Evolutionary conservation across 2,329 filamentous ascomycete species (phyloP), one percentile per base, ranked within the genome.

Genomic region (Orbilia brochopaga): DNA sequence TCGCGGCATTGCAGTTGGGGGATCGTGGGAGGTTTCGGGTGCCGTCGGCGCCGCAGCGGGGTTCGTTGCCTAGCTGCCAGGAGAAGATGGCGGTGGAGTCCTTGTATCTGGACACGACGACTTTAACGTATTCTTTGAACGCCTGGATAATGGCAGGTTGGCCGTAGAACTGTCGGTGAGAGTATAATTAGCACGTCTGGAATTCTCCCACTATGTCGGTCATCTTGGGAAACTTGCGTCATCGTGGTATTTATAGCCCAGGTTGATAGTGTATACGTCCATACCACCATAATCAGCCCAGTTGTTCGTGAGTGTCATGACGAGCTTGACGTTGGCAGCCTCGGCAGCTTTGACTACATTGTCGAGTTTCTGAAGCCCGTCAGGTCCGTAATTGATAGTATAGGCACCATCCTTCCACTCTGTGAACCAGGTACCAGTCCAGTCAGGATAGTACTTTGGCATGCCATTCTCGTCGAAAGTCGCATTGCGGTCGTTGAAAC

Each of bases 211-310:
- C 3, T n/a, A 27, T 21, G 13, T 52, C 13, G 27, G 35, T 2
- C n/a, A 23, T 21, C 19, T 7, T 44, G 27, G n/a, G 0, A 51
- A 27, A 76, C 79, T 65, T 73, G 81, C 81, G 62, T 84, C 82
- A 64, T 84, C 82, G 66, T 85, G 83, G 51, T 83, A 85, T 23
- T 78, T 78, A 1, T 82, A 82, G 0, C 83, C 83, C 0, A 84
- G 80, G 65, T 86, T 85, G n/a, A 83, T 80, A 0, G 84, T 85
- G 72, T 85, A 86, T 0, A 85, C 82, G 35, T 85, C 84, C 83
- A 85, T 85, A n/a, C 84, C 84, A 17, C 84, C 84, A 57, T 85
- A 86, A 61, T 85, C 83, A 4, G 83, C 83, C 84, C 84, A 86
- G 58, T 74, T 74, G 78, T 86, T 86, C 0, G 83, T 85, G 65